Evolutionary conservation across 352 stramenopile species (phyloP).

Genomic region (Globisporangium recalcitrans): DNA sequence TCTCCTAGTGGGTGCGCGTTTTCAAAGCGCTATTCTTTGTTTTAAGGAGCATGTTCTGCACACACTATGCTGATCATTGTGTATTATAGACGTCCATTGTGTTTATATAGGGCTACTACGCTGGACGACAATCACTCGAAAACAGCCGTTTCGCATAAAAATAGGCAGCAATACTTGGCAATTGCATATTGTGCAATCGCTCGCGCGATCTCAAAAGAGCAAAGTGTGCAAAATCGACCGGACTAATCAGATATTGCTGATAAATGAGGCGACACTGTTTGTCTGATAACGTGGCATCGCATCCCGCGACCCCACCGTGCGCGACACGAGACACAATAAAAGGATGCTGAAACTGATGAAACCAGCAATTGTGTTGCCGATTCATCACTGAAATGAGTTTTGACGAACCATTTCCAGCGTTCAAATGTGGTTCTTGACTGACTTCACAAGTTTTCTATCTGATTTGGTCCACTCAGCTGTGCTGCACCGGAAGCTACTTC

Average conservation of each 20-base stretch:
- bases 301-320: neutral
- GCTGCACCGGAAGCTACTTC: too few species aligned
- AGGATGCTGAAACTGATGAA: neutral
- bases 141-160: neutral
- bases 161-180: neutral
- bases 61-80: too few species aligned
- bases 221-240: neutral
- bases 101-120: too few species aligned
- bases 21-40: neutral
- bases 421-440: neutral
- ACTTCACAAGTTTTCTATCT: neutral
- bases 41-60: too few species aligned
- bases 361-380: too few species aligned
- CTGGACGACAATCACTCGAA: conserved; percentile 1
- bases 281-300: neutral
- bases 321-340: neutral
- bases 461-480: neutral
- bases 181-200: neutral
- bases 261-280: neutral
- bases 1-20: neutral
- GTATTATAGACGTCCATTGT: too few species aligned
- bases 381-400: too few species aligned
- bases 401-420: neutral
- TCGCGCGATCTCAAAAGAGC: neutral
- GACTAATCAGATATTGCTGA: neutral